A percentile compares a stretch with the other conserved stretches of the same genome.
These are phyloP conservation scores for Tuber indicum DNA, from an alignment of 495 filamentous ascomycete species.

Conservation along the genomic window DNA sequence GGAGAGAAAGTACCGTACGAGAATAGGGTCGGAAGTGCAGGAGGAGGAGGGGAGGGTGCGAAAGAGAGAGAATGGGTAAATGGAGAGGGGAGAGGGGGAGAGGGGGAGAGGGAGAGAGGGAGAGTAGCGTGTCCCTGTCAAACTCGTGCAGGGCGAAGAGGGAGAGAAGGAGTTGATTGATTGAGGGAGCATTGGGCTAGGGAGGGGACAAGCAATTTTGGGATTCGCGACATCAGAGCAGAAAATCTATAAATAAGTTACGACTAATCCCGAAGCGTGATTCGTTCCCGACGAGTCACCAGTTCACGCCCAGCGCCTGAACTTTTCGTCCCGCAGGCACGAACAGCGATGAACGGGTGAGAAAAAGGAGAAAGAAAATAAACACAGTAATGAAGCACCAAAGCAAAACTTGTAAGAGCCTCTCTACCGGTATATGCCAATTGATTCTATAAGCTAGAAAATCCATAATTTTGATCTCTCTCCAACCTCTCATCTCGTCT, in stretches of 20 bases:
- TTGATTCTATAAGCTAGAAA: too few species aligned
- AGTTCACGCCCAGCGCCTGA: not conserved
- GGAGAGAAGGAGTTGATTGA: not conserved
- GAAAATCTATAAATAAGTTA: slow-evolving; percentile 2
- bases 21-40: not conserved
- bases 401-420: not conserved
- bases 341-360: not conserved
- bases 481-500: not conserved
- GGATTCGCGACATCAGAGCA: not conserved
- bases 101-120: not conserved
- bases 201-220: not conserved
- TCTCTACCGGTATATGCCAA: not conserved
- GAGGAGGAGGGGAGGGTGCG: not conserved
- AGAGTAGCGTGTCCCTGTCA: not conserved
- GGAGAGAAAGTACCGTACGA: not conserved
- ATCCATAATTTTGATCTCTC: too few species aligned
- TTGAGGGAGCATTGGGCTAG: not conserved
- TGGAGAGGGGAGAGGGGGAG: not conserved
- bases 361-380: not conserved
- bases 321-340: not conserved
- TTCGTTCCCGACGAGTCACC: not conserved
- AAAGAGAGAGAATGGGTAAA: not conserved
- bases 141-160: not conserved
- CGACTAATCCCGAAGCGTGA: not conserved
- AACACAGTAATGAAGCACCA: not conserved